Base-by-base conservation (phyloP, 441 rosid species). In the Euphorbia schlechtendalii region DNA sequence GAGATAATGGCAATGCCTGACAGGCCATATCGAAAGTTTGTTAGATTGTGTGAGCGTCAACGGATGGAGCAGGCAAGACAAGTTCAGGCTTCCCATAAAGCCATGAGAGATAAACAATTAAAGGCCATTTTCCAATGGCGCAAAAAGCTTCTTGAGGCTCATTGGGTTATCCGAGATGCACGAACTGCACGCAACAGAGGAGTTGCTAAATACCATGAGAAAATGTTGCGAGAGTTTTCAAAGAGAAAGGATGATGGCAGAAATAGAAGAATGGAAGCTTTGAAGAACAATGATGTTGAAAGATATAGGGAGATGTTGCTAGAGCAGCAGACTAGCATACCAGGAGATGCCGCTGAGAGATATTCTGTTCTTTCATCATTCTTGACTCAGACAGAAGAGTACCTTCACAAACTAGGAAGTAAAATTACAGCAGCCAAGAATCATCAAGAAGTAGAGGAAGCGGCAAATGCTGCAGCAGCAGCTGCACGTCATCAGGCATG, bases 1-100 rank as follows among this genome's bases (percentile, higher is more conserved):
- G 98, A 90, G 81, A 96, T 96, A 72, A 96, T 92, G 98, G 85
- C 88, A 71, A 96, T 96, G 99, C 97, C 99, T 62, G 98, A 96
- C 73, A 85, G 99, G 73, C 98, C 94, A 30, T 96, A 96, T 77
- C 82, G 99, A 56, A 96, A 96, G 77, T 96, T 96, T 90, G 96
- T 96, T 69, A 84, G 97, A 68, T 70, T 96, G 61, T 96, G 99
- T 68, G 99, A 92, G 77, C 93, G 98, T 48, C 99, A 96, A 69
- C 86, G 99, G 32, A 80, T 87, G 72, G 99, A 96, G 77, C 80
- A 90, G 82, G 75, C 87, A 49, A 86, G 99, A 70, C 99, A 96
- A 74, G 89, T 96, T 63, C 90, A 87, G 69, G 86, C 87, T 45
- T 84, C 87, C 73, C 97, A 86, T 71, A 92, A 85, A 73, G 96